Evolutionary conservation across 2,329 filamentous ascomycete species (phyloP), one percentile per base, ranked within the genome.

Genomic region (Trichoderma brevicompactum): DNA sequence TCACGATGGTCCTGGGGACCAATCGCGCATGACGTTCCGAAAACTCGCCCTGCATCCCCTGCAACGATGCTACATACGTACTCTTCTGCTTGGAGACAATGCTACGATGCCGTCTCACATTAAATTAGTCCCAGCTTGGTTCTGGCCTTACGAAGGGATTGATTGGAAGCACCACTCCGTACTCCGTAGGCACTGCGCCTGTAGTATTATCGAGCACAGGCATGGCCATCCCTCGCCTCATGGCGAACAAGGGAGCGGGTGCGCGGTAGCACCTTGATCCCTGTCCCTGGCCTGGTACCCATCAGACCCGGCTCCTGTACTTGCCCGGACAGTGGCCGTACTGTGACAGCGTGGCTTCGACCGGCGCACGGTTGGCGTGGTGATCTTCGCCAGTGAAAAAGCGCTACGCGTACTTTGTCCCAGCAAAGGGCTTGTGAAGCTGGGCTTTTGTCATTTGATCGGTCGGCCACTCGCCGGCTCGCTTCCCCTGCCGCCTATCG

Each of bases 361-460:
- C 10, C 54, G 62, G 62, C 54, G 44, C 28, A 38, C 41, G 62
- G 54, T 60, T 65, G 62, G 62, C 62, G 62, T 38, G 36, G 43
- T 41, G 43, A 65, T 65, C 54, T 15, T 65, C 62, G 43, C 54
- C 62, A 59, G 59, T 54, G 5, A 23, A 19, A 62, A 53, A 38
- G n/a, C 38, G 36, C 36, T 38, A 38, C 36, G 36, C 36, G 36
- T 38, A 17, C 28, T 28, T 34, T 48, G 32, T n/a, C n/a, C n/a
- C n/a, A 53, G 48, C 59, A 40, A 44, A 46, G 55, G 32, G 23
- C 32, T 34, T 55, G 19, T 32, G 17, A 28, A 28, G 23, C 23
- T 28, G 40, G 40, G 10, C 34, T 60, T 32, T 32, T 10, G 44
- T 38, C 44, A 50, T 13, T 50, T 38, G 44, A 32, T 40, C 46